phyloP scores from a whole-genome alignment of 306 rosid species.

The Canavalia ensiformis region DNA sequence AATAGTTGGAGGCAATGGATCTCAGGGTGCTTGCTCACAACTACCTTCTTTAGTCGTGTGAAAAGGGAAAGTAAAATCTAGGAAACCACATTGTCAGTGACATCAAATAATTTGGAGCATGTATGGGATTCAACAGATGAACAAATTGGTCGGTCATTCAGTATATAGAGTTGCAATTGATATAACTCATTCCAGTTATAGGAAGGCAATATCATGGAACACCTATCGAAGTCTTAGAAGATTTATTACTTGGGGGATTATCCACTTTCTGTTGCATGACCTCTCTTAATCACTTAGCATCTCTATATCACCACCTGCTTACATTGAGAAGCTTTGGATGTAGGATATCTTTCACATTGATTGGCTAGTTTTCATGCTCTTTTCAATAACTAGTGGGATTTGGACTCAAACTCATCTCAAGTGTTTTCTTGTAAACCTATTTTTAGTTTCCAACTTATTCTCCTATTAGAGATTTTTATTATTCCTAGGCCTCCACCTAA shows the following conservation, averaged over 20 bases:
- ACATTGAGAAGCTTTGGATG: neutral
- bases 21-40: neutral
- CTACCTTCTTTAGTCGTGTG: neutral
- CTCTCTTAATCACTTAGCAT: constrained; percentile 3
- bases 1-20: neutral
- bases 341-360: neutral
- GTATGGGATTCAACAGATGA: neutral
- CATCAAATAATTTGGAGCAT: neutral
- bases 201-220: neutral
- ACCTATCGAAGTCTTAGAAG: neutral
- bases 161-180: neutral
- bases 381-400: constrained; percentile 7
- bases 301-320: neutral
- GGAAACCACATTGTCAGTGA: neutral
- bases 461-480: neutral
- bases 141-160: neutral
- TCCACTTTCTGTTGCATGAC: neutral
- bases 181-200: neutral
- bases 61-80: neutral
- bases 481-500: neutral
- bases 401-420: neutral
- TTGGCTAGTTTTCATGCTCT: neutral
- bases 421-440: neutral
- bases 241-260: neutral
- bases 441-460: neutral